Conservation (phyloP, 495 filamentous ascomycete genomes). For the Aspergillus affinis region DNA sequence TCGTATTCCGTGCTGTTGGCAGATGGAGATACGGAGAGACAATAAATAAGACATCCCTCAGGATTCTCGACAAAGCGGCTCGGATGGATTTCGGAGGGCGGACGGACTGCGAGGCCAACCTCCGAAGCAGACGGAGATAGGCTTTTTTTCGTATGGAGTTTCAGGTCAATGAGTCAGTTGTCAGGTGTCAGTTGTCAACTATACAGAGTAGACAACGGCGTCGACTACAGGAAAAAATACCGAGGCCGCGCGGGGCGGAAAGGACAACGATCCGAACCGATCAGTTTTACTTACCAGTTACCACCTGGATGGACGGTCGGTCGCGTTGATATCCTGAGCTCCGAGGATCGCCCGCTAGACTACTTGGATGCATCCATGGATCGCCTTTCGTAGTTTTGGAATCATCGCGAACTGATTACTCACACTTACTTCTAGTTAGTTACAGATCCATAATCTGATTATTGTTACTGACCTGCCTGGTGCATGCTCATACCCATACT, state of each 20-base stretch:
- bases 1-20: neutral
- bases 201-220: too few relatives aligned
- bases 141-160: too few relatives aligned
- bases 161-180: too few relatives aligned
- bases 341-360: slow-evolving; percentile 16
- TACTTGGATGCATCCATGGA: slow-evolving; percentile 8
- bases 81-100: neutral
- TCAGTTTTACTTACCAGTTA: too few relatives aligned
- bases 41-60: neutral
- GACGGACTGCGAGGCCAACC: neutral
- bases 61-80: neutral
- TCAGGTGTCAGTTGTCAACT: too few relatives aligned
- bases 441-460: too few relatives aligned
- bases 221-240: too few relatives aligned
- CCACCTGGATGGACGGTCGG: too few relatives aligned
- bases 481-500: neutral
- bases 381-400: neutral
- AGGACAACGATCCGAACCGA: neutral
- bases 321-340: neutral
- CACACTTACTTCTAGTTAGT: too few relatives aligned
- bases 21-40: neutral
- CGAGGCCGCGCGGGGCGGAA: neutral
- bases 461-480: too few relatives aligned
- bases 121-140: neutral
- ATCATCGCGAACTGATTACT: too few relatives aligned